Evolutionary conservation across 768 basidiomycete species (phyloP).

Genomic region (Agaricus blazei): DNA sequence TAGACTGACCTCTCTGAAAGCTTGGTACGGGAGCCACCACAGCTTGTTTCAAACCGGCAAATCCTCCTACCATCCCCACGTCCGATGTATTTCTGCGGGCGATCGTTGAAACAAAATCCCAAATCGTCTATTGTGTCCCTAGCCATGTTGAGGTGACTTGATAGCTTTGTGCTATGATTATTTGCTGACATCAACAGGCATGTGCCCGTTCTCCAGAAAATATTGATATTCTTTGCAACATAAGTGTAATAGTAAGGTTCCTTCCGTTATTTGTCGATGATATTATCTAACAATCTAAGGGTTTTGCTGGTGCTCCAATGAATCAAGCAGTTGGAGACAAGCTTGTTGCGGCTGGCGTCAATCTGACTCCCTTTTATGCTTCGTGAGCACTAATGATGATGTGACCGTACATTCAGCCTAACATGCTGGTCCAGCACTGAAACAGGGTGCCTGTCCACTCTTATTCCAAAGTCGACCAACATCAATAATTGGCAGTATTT

Average conservation of each 20-base stretch:
- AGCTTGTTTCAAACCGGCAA: constrained; percentile 18
- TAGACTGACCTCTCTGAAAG: not conserved
- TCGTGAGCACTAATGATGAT: constrained; percentile 18
- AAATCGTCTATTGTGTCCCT: constrained; percentile 12
- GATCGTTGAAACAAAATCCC: constrained; percentile 1
- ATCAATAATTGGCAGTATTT: not conserved
- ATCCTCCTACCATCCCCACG: constrained; percentile 1
- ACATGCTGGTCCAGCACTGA: not conserved
- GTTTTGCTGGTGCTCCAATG: constrained; percentile 19
- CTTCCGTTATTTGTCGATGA: not conserved
- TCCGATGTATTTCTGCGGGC: constrained; percentile 9
- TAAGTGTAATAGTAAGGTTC: constrained; percentile 14
- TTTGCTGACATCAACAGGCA: constrained; percentile 10
- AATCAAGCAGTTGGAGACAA: constrained; percentile 19
- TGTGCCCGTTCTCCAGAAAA: constrained; percentile 15
- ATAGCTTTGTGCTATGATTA: not conserved
- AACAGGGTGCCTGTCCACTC: not conserved
- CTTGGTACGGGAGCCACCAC: constrained; percentile 11
- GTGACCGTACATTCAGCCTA: not conserved
- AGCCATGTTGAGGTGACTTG: constrained; percentile 17
- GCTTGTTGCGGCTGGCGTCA: constrained; percentile 15
- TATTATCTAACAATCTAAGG: constrained; percentile 4
- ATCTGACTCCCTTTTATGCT: constrained; percentile 28
- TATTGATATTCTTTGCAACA: constrained; percentile 10
- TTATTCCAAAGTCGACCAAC: not conserved